Base-by-base conservation (phyloP, 129 eudicot species). In the Tanacetum coccineum region DNA sequence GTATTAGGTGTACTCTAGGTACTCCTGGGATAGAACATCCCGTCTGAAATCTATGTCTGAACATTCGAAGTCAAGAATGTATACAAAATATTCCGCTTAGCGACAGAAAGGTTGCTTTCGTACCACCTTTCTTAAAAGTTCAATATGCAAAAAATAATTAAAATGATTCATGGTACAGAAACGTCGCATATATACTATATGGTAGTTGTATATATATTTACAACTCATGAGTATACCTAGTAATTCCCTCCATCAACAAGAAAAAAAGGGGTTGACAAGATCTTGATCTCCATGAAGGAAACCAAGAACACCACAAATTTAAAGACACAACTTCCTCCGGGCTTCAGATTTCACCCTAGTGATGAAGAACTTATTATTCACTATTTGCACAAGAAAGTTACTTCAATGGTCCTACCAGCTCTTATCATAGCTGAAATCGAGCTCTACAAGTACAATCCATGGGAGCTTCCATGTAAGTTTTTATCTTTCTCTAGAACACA, bases 351-450 rank as follows among this genome's bases (percentile, higher is more conserved):
- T 56, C 83, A 82, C 59, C 87, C 83, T 3, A 74, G 83, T 0
- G 87, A 82, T 52, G 87, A 82, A 70, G 87, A 82, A 56, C 87
- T 82, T 44, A 82, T 78, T 20, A 10, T 82, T 21, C 78, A 82
- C 70, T 82, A 78, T 51, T 67, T 82, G 76, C 79, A 79, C 8
- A 82, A 78, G 56, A 78, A 82, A 71, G 76, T 78, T 13, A 67
- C 70, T 66, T 78, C 83, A 70, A 47, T 55, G 9, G 36, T 70
- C 22, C 81, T 82, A 13, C 87, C 87, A 0, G 79, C 79, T 54
- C 52, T 70, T 14, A 71, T 82, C 51, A 48, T 75, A 13, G 79
- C 81, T 42, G 83, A 78, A 67, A 77, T 82, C n/a, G 81, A 71
- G 65, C 76, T 82, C n/a, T 82, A 82, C 70, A 82, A 82, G 73